Percentiles rank a stretch among this genome's conserved stretches.
Evolutionary conservation across 352 stramenopile species (phyloP).

Genomic region (Phytophthora aleatoria): DNA sequence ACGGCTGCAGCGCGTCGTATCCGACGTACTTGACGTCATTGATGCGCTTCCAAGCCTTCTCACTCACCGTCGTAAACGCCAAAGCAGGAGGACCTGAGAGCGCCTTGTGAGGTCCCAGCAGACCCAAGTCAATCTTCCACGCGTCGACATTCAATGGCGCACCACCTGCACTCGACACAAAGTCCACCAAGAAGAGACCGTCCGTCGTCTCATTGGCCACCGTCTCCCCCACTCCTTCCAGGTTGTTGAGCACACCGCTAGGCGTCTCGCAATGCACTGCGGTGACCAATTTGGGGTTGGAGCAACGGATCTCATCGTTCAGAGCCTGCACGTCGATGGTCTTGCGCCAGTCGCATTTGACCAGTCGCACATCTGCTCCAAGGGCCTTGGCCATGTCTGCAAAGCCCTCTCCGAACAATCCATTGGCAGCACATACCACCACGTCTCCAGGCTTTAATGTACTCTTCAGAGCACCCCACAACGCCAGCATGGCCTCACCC

Average conservation of each 20-base stretch:
- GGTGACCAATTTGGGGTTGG: conserved; percentile 55
- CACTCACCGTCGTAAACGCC: conserved; percentile 53
- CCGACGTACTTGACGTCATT: conserved; percentile 43
- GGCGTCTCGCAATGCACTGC: conserved; percentile 63
- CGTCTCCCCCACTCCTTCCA: conserved; percentile 46
- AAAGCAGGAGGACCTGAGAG: conserved; percentile 49
- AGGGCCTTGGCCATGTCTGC: conserved; percentile 50
- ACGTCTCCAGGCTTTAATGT: conserved; percentile 41
- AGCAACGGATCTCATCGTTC: conserved; percentile 41
- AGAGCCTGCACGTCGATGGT: conserved; percentile 41
- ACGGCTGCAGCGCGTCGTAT: conserved; percentile 43
- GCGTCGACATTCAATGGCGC: conserved; percentile 44
- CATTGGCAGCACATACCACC: conserved; percentile 54
- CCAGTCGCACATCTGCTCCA: conserved; percentile 43
- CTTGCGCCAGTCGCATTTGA: conserved; percentile 49
- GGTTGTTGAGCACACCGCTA: conserved; percentile 48
- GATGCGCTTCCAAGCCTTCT: conserved; percentile 53
- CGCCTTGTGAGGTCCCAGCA: conserved; percentile 54
- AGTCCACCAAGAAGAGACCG: conserved; percentile 60
- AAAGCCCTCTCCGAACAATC: conserved; percentile 56
- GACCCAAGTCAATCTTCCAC: conserved; percentile 51
- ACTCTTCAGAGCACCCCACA: conserved; percentile 65
- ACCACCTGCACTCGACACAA: conserved; percentile 55
- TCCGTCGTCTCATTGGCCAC: conserved; percentile 50
- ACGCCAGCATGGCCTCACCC: conserved; percentile 58